Base-by-base conservation (phyloP, 371 early-diverging fungal species). In the Mucor ambiguus region DNA sequence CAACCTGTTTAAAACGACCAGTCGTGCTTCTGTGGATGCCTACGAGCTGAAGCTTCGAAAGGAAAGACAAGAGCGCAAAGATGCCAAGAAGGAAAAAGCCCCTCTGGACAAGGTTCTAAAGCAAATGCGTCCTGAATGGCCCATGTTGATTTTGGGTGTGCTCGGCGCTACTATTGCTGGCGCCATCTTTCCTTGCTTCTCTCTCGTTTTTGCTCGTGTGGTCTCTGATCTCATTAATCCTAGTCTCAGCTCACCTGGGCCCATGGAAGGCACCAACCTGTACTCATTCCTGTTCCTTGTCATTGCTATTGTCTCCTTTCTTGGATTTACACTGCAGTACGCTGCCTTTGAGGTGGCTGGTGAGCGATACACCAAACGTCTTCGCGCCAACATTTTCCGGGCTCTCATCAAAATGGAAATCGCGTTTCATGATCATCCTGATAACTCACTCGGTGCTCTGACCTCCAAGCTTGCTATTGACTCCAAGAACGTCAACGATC, bases 361-460 rank as follows among this genome's bases (percentile, higher is more conserved):
- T 58, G 90, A 88, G 66, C 75, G 79, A 4, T 79, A 89, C 56
- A 90, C 91, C 11, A 71, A 76, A 18, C 84, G 91, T 52, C 70
- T 93, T 37, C 82, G 93, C 46, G 77, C 72, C 32, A 60, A 69
- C 43, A 67, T 84, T 12, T 92, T 92, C 79, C 73, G 81, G 22
- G 79, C 88, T 20, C 78, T 89, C 49, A 77, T 92, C 71, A 72
- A 78, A 26, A 96, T 96, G 82, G 95, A 96, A 67, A 87, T 96
- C 64, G 91, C 82, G 7, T 97, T 85, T 76, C 97, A 91, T 76
- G 98, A 97, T 76, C 41, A 41, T 11, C 41, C 41, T 32, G 87
- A 88, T 54, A 89, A 97, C 78, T 87, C 83, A 32, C 88, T 91
- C n/a, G 97, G 98, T 61, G 92, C 90, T n/a, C 78, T 97, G 41